Evolutionary conservation across 2,329 filamentous ascomycete genomes (phyloP).

Genomic region (Ophiosphaerella narmari): DNA sequence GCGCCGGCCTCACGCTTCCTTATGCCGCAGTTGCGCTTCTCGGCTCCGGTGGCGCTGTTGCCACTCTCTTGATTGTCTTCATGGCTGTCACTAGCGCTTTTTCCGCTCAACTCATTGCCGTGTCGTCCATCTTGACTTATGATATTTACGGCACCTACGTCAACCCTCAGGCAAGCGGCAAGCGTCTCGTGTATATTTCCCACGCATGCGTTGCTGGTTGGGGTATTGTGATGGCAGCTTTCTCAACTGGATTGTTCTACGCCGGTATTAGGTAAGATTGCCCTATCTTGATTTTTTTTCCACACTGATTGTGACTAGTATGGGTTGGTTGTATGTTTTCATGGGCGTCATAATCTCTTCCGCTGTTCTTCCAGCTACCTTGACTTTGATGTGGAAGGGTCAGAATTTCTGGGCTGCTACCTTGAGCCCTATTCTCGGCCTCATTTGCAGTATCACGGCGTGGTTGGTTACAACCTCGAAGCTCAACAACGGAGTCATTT

Average conservation of each 20-base stretch:
- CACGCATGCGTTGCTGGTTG: slow-evolving; percentile 76
- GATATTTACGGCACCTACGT: slow-evolving; percentile 88
- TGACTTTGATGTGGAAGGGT: slow-evolving; percentile 79
- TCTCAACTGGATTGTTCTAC: slow-evolving; percentile 70
- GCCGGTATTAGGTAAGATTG: slow-evolving; percentile 30
- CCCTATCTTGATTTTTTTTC: background rate
- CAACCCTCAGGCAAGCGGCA: slow-evolving; percentile 74
- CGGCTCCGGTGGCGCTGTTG: slow-evolving; percentile 38
- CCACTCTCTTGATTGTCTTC: slow-evolving; percentile 49
- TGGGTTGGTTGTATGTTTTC: slow-evolving; percentile 86
- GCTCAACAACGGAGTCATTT: slow-evolving; percentile 40
- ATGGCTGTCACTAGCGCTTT: slow-evolving; percentile 55
- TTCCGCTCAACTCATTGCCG: slow-evolving; percentile 59
- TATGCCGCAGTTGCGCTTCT: slow-evolving; percentile 39
- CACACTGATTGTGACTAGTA: slow-evolving; percentile 42
- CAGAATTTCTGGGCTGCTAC: slow-evolving; percentile 78
- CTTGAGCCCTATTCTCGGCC: slow-evolving; percentile 68
- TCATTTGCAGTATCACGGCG: slow-evolving; percentile 66
- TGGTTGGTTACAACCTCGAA: slow-evolving; percentile 44
- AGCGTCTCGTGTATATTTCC: slow-evolving; percentile 76
- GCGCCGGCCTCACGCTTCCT: slow-evolving; percentile 37
- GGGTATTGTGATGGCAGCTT: slow-evolving; percentile 76
- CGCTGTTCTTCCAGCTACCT: slow-evolving; percentile 78
- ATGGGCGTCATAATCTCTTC: slow-evolving; percentile 91
- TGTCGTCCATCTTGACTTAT: slow-evolving; percentile 85